Conservation (phyloP, 1,284 basidiomycete genomes). For the Tylopilus sp. region DNA sequence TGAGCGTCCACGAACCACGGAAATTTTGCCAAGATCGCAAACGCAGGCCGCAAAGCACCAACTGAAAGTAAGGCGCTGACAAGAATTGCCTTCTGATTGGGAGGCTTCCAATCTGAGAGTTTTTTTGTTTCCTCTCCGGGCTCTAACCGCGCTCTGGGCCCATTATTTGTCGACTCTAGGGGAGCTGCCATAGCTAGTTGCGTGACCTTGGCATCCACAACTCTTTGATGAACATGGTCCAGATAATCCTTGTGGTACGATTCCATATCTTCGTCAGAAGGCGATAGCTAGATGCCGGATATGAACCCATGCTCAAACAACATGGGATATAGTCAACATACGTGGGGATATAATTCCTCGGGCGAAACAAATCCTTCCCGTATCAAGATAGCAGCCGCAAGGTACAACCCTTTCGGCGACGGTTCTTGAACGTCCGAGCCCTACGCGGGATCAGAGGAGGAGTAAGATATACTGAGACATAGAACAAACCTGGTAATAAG, state of each 20-base stretch:
- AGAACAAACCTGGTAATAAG: constrained; percentile 74
- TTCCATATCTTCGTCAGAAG: constrained; percentile 75
- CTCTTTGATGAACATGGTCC: constrained; percentile 62
- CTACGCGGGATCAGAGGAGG: constrained; percentile 38
- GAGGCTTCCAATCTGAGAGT: constrained; percentile 45
- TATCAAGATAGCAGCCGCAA: constrained; percentile 85
- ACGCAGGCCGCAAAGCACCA: constrained; percentile 77
- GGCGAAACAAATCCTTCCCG: constrained; percentile 84
- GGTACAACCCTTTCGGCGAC: constrained; percentile 74
- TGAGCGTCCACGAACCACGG: constrained; percentile 85
- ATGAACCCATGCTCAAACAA: constrained; percentile 8
- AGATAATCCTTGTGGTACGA: constrained; percentile 67
- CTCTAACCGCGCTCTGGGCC: constrained; percentile 40
- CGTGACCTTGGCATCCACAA: constrained; percentile 70
- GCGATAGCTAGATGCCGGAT: constrained; percentile 56
- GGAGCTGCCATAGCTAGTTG: constrained; percentile 89
- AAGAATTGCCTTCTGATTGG: constrained; percentile 83
- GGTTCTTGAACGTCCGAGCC: constrained; percentile 54
- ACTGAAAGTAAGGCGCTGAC: constrained; percentile 81
- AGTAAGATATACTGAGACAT: background rate
- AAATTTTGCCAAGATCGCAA: constrained; percentile 79
- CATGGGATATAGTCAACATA: constrained; percentile 39
- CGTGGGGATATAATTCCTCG: constrained; percentile 85
- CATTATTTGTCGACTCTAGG: constrained; percentile 57
- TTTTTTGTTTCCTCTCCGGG: constrained; percentile 46